A percentile compares a stretch with the other conserved stretches of the same genome.
These are phyloP conservation scores for Hypoxylon fragiforme DNA, from an alignment of 495 filamentous ascomycete genomes.

Conservation along the genomic window DNA sequence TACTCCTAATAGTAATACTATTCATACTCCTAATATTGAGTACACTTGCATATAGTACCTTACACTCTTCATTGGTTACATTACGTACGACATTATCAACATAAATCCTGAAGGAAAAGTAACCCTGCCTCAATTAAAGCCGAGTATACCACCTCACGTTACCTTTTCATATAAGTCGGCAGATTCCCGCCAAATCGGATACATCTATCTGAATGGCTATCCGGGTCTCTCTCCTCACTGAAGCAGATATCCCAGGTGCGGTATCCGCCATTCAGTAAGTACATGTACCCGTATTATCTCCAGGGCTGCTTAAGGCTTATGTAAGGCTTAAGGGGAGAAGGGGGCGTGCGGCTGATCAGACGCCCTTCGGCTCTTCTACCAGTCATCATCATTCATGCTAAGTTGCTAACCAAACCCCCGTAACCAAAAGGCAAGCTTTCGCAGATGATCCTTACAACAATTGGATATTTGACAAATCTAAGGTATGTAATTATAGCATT, in stretches of 20 bases:
- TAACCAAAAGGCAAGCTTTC: slow-evolving; percentile 60
- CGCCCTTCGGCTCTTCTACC: slow-evolving; percentile 1
- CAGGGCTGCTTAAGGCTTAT: too few relatives aligned
- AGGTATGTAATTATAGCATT: slow-evolving; percentile 48
- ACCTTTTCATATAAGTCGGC: slow-evolving; percentile 20
- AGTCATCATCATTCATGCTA: slow-evolving; percentile 9
- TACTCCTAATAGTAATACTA: too few relatives aligned
- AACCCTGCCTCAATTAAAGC: not conserved
- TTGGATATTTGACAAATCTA: slow-evolving; percentile 60
- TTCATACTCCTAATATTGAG: too few relatives aligned
- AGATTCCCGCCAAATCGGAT: slow-evolving; percentile 34
- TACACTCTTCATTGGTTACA: too few relatives aligned
- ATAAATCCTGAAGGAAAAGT: not conserved
- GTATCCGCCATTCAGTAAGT: slow-evolving; percentile 50
- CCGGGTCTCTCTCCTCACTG: slow-evolving; percentile 56
- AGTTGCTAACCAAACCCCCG: slow-evolving; percentile 37
- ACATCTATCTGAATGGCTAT: slow-evolving; percentile 54
- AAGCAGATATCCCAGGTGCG: slow-evolving; percentile 63
- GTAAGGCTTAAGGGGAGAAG: not conserved
- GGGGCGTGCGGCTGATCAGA: slow-evolving; percentile 20
- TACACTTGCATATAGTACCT: too few relatives aligned
- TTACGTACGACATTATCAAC: not conserved
- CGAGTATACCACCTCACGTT: slow-evolving; percentile 7
- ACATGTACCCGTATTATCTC: too few relatives aligned
- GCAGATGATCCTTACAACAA: slow-evolving; percentile 66